Evolutionary conservation across 495 filamentous ascomycete species (phyloP), one percentile per base, ranked within the genome.

Genomic region (Aspergillus nidulans): DNA sequence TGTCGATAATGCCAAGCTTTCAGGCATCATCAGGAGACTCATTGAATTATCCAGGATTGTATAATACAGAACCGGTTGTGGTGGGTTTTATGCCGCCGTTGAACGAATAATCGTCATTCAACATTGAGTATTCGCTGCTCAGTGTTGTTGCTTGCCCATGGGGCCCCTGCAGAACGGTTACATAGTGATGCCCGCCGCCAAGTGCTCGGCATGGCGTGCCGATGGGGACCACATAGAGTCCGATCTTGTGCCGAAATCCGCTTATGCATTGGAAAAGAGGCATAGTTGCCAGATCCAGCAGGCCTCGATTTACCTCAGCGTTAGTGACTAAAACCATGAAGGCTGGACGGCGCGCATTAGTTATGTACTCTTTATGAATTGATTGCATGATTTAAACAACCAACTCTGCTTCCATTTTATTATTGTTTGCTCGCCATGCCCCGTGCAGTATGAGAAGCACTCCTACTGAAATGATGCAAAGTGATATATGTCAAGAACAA

Each of bases 191-290:
- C 26, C n/a, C 9, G 26, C 26, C 9, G 9, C 10, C n/a, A n/a
- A 34, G 12, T 39, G 32, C 41, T 63, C 60, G 60, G 61, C 54
- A 60, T 47, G 21, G 19, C 53, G 55, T 63, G 61, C 61, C 61
- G 61, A 57, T 20, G 30, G 39, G 19, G 15, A 19, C 10, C 12
- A n/a, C 9, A 6, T 12, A 34, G 30, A 38, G 28, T n/a, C 45
- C 45, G 46, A 54, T 26, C 12, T 62, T 56, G 49, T 62, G 60
- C 60, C 60, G 60, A 58, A 62, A 56, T 48, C 60, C 60, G 60
- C 38, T 38, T 62, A 59, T 56, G 60, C 56, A 62, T 10, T 23
- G 15, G 30, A 8, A 16, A 10, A 30, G 39, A 41, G 24, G 48
- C 57, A 55, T 55, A 34, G 45, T 53, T 46, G 38, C 53, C 53